phyloP scores from a whole-genome alignment of 1,284 basidiomycete species.

The Agroathelia rolfsii region DNA sequence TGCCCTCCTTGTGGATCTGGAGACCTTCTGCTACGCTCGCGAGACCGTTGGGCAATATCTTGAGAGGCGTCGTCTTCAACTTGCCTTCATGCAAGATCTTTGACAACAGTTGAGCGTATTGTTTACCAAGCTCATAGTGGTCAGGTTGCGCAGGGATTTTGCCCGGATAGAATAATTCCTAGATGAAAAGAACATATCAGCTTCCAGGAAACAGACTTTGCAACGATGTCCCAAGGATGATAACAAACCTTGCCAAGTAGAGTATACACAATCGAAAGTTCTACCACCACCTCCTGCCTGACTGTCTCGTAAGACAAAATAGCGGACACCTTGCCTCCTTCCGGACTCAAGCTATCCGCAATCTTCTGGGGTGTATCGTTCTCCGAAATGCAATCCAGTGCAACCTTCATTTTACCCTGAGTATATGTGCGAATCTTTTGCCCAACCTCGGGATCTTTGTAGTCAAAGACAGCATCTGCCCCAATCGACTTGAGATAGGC shows the following conservation, averaged over 20 bases:
- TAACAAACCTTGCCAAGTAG: conserved; percentile 18
- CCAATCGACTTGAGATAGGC: too few relatives aligned
- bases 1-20: conserved; percentile 13
- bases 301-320: conserved; percentile 15
- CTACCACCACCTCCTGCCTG: conserved; percentile 14
- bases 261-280: conserved; percentile 18
- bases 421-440: conserved; percentile 10
- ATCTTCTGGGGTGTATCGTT: conserved; percentile 11
- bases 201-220: too few relatives aligned
- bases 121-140: conserved; percentile 13
- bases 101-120: conserved; percentile 9
- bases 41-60: conserved; percentile 14
- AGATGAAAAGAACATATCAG: too few relatives aligned
- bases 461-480: conserved; percentile 29
- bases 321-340: conserved; percentile 18
- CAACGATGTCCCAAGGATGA: too few relatives aligned
- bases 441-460: conserved; percentile 17
- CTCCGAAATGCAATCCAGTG: conserved; percentile 15
- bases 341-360: conserved; percentile 15
- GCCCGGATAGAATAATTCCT: too few relatives aligned
- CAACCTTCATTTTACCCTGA: conserved; percentile 9
- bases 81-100: conserved; percentile 10
- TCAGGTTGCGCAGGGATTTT: too few relatives aligned
- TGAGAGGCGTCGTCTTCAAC: conserved; percentile 12
- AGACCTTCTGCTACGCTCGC: conserved; percentile 13